Conservation (phyloP, 139 green algal genomes). For the Chlamydomonas asymmetrica region DNA sequence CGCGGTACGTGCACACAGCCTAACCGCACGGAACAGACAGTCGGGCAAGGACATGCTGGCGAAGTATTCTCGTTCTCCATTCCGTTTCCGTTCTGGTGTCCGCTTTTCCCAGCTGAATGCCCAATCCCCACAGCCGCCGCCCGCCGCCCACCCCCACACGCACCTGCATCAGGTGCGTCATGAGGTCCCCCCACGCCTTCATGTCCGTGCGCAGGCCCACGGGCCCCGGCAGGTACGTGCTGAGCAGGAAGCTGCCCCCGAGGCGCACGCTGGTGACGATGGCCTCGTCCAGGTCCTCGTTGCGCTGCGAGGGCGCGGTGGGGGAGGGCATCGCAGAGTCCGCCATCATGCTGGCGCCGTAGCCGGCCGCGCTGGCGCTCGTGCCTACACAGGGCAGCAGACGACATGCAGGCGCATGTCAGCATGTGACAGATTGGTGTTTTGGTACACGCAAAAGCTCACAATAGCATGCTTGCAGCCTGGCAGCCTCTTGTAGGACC, state of each 20-base stretch:
- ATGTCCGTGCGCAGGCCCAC: conserved; percentile 28
- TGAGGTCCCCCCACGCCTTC: conserved; percentile 2
- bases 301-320: conserved; percentile 12
- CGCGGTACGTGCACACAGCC: too few species aligned
- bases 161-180: conserved; percentile 6
- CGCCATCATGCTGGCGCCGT: not conserved
- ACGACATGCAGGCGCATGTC: not conserved
- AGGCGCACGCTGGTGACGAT: conserved; percentile 22
- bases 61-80: not conserved
- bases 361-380: not conserved
- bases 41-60: conserved; percentile 6
- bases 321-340: not conserved
- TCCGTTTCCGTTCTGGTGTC: too few species aligned
- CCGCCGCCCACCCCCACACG: not conserved
- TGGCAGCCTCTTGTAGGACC: too few species aligned
- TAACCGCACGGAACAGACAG: too few species aligned
- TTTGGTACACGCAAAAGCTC: too few species aligned
- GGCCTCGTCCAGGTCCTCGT: conserved; percentile 35
- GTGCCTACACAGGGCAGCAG: not conserved
- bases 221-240: conserved; percentile 34
- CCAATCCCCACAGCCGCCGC: not conserved
- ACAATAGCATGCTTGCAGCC: too few species aligned
- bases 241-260: conserved; percentile 41
- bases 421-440: too few species aligned
- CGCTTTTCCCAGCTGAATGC: too few species aligned